Evolutionary conservation across 1,139 yeast genomes (phyloP).

Genomic region (Suhomyces guaymorum): DNA sequence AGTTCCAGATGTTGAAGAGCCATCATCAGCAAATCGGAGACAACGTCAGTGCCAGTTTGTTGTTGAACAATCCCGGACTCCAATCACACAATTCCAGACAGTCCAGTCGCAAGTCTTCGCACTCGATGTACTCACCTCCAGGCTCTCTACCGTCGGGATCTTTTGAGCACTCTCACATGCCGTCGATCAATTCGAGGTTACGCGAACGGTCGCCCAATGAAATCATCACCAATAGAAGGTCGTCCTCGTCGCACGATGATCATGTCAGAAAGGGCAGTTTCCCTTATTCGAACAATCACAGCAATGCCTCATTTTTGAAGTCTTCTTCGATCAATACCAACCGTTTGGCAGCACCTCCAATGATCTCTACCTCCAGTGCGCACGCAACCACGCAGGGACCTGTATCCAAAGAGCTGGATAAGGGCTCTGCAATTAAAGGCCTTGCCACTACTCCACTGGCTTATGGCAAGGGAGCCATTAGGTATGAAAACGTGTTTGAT

Average conservation of each 20-base stretch:
- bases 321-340: constrained; percentile 13
- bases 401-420: constrained; percentile 2
- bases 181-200: constrained; percentile 47
- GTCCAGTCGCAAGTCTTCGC: constrained; percentile 38
- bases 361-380: constrained; percentile 24
- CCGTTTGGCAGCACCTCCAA: constrained; percentile 24
- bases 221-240: constrained; percentile 3
- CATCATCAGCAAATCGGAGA: constrained; percentile 54
- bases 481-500: constrained; percentile 53
- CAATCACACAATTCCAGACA: constrained; percentile 18
- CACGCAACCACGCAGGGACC: constrained; percentile 22
- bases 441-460: constrained; percentile 42
- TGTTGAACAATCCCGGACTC: constrained; percentile 23
- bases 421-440: constrained; percentile 25
- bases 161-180: constrained; percentile 37
- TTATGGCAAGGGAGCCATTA: constrained; percentile 28
- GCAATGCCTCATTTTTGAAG: constrained; percentile 21
- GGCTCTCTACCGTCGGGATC: constrained; percentile 40
- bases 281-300: constrained; percentile 14
- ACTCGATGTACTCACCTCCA: constrained; percentile 33
- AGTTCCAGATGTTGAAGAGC: constrained; percentile 39
- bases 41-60: constrained; percentile 49
- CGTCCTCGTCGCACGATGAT: constrained; percentile 14
- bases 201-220: constrained; percentile 25
- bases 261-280: constrained; percentile 11